A percentile compares a stretch with the other conserved stretches of the same genome.
Evolutionary conservation across 495 filamentous ascomycete species (phyloP).

Genomic region (Jackrogersella minutella): DNA sequence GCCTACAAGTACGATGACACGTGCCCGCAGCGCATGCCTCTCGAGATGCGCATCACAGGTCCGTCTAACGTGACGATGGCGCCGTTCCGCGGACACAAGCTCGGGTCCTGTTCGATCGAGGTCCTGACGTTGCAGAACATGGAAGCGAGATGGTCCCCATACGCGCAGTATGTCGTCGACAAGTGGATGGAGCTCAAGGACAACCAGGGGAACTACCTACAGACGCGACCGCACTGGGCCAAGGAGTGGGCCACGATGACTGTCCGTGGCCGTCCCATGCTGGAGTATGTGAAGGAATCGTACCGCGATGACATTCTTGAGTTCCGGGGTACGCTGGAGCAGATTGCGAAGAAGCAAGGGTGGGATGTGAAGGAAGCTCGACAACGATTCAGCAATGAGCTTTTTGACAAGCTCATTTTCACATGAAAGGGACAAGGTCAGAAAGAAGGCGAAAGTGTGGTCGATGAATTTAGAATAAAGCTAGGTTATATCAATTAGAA

Average conservation of each 20-base stretch:
- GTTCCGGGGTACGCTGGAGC: slow-evolving; percentile 48
- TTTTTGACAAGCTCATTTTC: slow-evolving; percentile 23
- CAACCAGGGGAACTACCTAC: slow-evolving; percentile 39
- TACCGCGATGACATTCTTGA: slow-evolving; percentile 56
- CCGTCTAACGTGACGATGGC: slow-evolving; percentile 61
- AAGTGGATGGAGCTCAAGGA: slow-evolving; percentile 57
- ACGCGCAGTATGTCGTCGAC: slow-evolving; percentile 56
- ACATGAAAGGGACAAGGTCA: background rate
- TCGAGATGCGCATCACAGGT: slow-evolving; percentile 63
- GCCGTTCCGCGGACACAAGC: slow-evolving; percentile 57
- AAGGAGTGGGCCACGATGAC: slow-evolving; percentile 59
- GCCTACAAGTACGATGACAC: slow-evolving; percentile 51
- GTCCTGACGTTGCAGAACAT: slow-evolving; percentile 55
- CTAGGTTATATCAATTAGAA: too few relatives aligned
- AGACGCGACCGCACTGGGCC: slow-evolving; percentile 62
- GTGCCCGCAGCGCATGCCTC: slow-evolving; percentile 58
- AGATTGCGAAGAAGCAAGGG: slow-evolving; percentile 57
- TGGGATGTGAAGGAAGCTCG: slow-evolving; percentile 54
- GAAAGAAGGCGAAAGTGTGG: background rate
- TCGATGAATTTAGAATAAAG: background rate
- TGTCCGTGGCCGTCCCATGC: slow-evolving; percentile 42
- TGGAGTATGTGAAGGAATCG: slow-evolving; percentile 52
- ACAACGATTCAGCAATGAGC: slow-evolving; percentile 22
- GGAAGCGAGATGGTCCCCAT: slow-evolving; percentile 55
- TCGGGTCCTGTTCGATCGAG: slow-evolving; percentile 60